These are phyloP conservation scores for Helotiales sp. DNA, from an alignment of 2,329 filamentous ascomycete genomes.

Conservation along the genomic window DNA sequence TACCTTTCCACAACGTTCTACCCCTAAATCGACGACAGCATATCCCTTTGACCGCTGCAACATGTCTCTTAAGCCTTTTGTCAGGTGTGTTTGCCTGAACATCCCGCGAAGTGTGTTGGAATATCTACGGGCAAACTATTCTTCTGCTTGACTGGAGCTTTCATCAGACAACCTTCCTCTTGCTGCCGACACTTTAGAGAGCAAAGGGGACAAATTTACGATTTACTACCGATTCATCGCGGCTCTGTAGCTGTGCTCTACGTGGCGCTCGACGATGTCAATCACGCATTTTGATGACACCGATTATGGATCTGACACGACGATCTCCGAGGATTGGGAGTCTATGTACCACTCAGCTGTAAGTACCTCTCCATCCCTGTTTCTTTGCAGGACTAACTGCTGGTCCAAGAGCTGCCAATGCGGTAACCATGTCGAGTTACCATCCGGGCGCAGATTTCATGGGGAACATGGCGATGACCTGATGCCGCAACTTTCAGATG, in stretches of 20 bases:
- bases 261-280: not conserved
- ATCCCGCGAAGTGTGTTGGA: too few relatives aligned
- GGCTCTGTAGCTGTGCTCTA: not conserved
- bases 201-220: too few relatives aligned
- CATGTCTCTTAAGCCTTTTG: not conserved
- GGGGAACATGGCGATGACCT: not conserved
- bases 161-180: not conserved
- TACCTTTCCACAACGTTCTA: not conserved
- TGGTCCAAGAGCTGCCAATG: not conserved
- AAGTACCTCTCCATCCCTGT: not conserved
- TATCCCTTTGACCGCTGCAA: not conserved
- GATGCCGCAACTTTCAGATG: not conserved
- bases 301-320: conserved; percentile 12
- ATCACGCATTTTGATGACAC: not conserved
- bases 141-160: not conserved
- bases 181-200: not conserved
- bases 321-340: conserved; percentile 8
- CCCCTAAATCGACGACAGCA: not conserved
- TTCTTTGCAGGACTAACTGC: not conserved
- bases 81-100: not conserved
- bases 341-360: conserved; percentile 1
- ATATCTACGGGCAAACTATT: not conserved
- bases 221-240: not conserved
- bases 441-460: not conserved
- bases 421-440: not conserved